Conservation (phyloP, 78 protist genomes). For the Dictyostelium capitatum region DNA sequence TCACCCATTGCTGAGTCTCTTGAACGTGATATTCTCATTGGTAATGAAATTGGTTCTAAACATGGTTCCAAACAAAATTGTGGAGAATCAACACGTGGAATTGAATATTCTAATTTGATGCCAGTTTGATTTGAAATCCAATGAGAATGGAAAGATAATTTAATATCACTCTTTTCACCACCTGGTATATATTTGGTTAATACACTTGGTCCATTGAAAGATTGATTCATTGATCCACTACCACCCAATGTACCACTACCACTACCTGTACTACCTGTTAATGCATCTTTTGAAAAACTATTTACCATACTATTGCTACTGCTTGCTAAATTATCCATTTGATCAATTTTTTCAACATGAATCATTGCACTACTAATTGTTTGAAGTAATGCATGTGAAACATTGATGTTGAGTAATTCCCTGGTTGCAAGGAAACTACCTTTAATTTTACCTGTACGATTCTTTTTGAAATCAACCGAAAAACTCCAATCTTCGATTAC, state of each 20-base stretch:
- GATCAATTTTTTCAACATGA: constrained; percentile 29
- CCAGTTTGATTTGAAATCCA: constrained; percentile 73
- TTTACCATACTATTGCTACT: too few species aligned
- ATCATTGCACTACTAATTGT: constrained; percentile 24
- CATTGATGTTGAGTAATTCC: constrained; percentile 48
- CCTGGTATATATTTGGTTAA: constrained; percentile 21
- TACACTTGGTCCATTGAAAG: constrained; percentile 18
- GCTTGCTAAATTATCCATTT: not conserved
- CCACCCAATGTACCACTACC: not conserved
- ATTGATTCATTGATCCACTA: not conserved
- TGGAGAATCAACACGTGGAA: constrained; percentile 15
- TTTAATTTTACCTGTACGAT: not conserved
- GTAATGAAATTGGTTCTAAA: constrained; percentile 4
- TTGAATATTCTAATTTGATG: not conserved
- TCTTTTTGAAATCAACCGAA: constrained; percentile 39
- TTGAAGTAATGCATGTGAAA: constrained; percentile 47
- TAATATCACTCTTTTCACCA: constrained; percentile 5
- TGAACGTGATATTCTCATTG: constrained; percentile 7
- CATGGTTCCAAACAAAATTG: not conserved
- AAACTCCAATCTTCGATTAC: constrained; percentile 64
- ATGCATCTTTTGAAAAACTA: not conserved
- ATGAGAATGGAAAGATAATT: constrained; percentile 57
- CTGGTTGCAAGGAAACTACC: constrained; percentile 65
- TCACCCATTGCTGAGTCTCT: constrained; percentile 64
- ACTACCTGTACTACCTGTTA: constrained; percentile 8